Evolutionary conservation across 129 eudicot species (phyloP).

Genomic region (Calendula officinalis): DNA sequence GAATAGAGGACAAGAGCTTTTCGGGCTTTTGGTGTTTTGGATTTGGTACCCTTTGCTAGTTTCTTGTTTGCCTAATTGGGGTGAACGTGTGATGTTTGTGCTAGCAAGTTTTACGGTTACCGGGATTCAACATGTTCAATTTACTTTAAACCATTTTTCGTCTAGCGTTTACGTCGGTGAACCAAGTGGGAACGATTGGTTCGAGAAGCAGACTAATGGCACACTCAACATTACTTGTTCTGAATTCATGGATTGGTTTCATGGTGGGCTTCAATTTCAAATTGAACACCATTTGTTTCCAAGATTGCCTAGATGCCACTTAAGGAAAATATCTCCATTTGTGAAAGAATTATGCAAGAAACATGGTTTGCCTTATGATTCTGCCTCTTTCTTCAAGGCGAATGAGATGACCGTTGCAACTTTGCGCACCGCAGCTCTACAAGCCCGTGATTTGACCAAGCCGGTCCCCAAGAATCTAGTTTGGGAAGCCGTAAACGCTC

Average conservation of each 20-base stretch:
- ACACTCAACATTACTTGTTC: slow-evolving; percentile 17
- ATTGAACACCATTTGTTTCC: slow-evolving; percentile 15
- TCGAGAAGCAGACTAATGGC: slow-evolving; percentile 9
- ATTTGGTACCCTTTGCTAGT: slow-evolving; percentile 17
- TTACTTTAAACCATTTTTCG: slow-evolving; percentile 15
- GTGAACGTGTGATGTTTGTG: slow-evolving; percentile 15
- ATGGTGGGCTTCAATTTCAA: slow-evolving; percentile 19
- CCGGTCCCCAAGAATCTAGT: slow-evolving; percentile 21
- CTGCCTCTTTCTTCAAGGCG: slow-evolving; percentile 3
- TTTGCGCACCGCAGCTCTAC: slow-evolving; percentile 12
- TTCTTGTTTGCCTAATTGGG: slow-evolving; percentile 14
- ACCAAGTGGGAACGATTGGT: slow-evolving; percentile 15
- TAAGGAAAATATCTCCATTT: slow-evolving; percentile 17
- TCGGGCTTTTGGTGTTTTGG: slow-evolving; percentile 16
- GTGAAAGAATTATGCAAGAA: slow-evolving; percentile 17
- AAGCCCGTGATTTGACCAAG: slow-evolving; percentile 22
- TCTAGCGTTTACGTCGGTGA: slow-evolving; percentile 19
- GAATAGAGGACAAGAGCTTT: slow-evolving; percentile 9
- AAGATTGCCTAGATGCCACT: slow-evolving; percentile 7
- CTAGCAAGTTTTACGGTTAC: slow-evolving; percentile 8
- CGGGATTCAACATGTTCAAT: slow-evolving; percentile 15
- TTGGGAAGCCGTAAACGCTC: slow-evolving; percentile 11
- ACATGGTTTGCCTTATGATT: slow-evolving; percentile 16
- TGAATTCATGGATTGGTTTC: slow-evolving; percentile 19
- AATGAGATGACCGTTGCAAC: slow-evolving; percentile 18